These are phyloP conservation scores for Fusarium chlamydosporum DNA, from an alignment of 2,329 filamentous ascomycete species.

Conservation along the genomic window DNA sequence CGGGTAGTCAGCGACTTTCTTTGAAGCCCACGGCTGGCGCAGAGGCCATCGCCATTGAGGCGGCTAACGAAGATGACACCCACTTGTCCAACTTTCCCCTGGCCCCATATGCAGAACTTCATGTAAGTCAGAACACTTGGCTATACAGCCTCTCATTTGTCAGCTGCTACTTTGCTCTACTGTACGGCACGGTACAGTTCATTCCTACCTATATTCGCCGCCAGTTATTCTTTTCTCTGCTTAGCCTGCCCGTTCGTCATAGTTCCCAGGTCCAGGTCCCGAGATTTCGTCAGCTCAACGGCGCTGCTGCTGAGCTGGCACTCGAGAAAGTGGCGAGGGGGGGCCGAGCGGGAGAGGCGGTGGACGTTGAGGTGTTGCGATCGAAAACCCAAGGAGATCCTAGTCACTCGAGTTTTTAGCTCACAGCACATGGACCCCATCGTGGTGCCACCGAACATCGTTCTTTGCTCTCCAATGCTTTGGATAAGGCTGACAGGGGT, in stretches of 20 bases:
- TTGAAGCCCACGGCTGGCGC: constrained; percentile 72
- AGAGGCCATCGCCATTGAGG: constrained; percentile 75
- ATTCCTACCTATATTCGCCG: constrained; percentile 26
- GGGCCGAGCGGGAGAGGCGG: constrained; percentile 43
- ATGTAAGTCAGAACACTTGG: constrained; percentile 72
- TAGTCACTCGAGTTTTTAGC: constrained; percentile 27
- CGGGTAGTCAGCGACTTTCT: constrained; percentile 80
- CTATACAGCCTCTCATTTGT: constrained; percentile 36
- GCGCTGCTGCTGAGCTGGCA: constrained; percentile 34
- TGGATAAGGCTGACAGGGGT: constrained; percentile 52
- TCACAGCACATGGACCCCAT: constrained; percentile 22
- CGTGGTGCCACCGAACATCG: constrained; percentile 23
- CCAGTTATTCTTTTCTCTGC: neutral
- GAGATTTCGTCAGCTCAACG: constrained; percentile 9
- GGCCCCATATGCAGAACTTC: constrained; percentile 81
- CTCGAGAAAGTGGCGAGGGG: constrained; percentile 22
- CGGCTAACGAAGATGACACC: constrained; percentile 79
- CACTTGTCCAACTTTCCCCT: constrained; percentile 76
- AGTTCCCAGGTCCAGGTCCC: constrained; percentile 19
- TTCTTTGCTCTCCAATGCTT: constrained; percentile 39
- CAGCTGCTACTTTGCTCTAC: constrained; percentile 3
- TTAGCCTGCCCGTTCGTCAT: constrained; percentile 21
- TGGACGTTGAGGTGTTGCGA: constrained; percentile 32
- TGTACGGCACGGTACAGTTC: neutral
- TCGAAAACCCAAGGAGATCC: constrained; percentile 22